phyloP scores from a whole-genome alignment of 2,329 filamentous ascomycete species.

The Trichoderma asperellum region DNA sequence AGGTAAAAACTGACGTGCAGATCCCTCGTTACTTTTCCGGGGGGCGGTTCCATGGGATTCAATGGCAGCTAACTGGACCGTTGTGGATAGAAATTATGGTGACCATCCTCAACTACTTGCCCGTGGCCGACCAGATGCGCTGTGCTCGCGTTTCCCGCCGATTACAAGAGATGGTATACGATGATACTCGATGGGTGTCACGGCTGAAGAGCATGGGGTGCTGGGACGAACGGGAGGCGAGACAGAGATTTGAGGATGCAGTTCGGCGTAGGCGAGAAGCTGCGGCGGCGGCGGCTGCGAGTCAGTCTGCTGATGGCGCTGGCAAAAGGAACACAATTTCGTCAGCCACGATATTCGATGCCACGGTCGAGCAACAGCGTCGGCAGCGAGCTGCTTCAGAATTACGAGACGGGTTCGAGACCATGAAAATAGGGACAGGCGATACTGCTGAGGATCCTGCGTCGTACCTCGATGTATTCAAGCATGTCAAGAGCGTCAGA shows the following conservation, averaged over 20 bases:
- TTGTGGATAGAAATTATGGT: slow-evolving; percentile 74
- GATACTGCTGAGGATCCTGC: slow-evolving; percentile 62
- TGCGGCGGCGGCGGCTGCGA: slow-evolving; percentile 33
- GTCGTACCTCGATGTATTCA: slow-evolving; percentile 70
- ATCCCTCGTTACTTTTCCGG: background rate
- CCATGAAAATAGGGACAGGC: slow-evolving; percentile 60
- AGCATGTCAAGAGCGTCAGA: slow-evolving; percentile 74
- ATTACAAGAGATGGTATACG: slow-evolving; percentile 97
- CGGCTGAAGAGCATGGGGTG: slow-evolving; percentile 83
- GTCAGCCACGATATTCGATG: slow-evolving; percentile 71
- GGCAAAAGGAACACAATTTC: slow-evolving; percentile 31
- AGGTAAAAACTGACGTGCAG: slow-evolving; percentile 53
- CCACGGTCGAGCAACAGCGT: slow-evolving; percentile 66
- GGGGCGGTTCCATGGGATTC: background rate
- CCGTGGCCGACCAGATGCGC: slow-evolving; percentile 80
- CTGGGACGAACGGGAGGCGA: slow-evolving; percentile 89
- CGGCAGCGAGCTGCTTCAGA: slow-evolving; percentile 46
- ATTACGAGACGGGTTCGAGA: slow-evolving; percentile 75
- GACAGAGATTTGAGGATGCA: slow-evolving; percentile 76
- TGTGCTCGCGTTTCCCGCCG: slow-evolving; percentile 84
- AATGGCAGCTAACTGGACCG: slow-evolving; percentile 17
- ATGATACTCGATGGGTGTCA: slow-evolving; percentile 93
- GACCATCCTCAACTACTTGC: slow-evolving; percentile 85
- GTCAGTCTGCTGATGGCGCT: slow-evolving; percentile 31
- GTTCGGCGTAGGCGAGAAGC: slow-evolving; percentile 65